Evolutionary conservation across 805 yeast genomes (phyloP).

Genomic region (Starmerella geochares): DNA sequence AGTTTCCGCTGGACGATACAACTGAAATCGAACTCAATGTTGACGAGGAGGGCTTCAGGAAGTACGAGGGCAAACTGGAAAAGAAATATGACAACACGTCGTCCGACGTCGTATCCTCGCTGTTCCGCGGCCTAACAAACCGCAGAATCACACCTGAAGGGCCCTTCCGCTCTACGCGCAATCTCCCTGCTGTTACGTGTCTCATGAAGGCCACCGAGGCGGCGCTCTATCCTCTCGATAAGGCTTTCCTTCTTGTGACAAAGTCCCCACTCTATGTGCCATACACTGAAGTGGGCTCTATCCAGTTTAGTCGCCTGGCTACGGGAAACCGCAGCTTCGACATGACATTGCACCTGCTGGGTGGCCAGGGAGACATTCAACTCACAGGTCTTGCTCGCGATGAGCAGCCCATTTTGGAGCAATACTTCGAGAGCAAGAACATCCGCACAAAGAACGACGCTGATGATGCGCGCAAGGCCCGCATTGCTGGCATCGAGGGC

Average conservation of each 20-base stretch:
- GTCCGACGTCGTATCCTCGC: conserved; percentile 75
- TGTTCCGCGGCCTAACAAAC: conserved; percentile 82
- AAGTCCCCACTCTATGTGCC: conserved; percentile 92
- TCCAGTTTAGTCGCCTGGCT: conserved; percentile 71
- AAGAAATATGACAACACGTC: conserved; percentile 71
- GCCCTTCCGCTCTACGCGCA: conserved; percentile 60
- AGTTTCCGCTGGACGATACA: conserved; percentile 82
- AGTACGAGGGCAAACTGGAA: conserved; percentile 58
- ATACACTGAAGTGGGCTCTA: conserved; percentile 61
- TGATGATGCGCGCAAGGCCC: conserved; percentile 70
- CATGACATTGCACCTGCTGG: conserved; percentile 62
- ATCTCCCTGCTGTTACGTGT: conserved; percentile 80
- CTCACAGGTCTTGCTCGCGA: conserved; percentile 85
- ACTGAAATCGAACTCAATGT: conserved; percentile 80
- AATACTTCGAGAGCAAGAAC: conserved; percentile 65
- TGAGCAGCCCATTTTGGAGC: conserved; percentile 73
- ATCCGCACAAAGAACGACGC: conserved; percentile 79
- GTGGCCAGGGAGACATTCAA: conserved; percentile 54
- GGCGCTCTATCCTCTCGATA: conserved; percentile 81
- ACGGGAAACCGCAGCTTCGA: conserved; percentile 82
- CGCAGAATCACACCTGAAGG: conserved; percentile 80
- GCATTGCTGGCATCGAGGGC: conserved; percentile 64
- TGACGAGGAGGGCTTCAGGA: conserved; percentile 70
- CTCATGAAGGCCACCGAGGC: conserved; percentile 94
- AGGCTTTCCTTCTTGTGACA: conserved; percentile 79